Conservation (phyloP, 2,329 filamentous ascomycete species). For the Rachicladosporium sp. region DNA sequence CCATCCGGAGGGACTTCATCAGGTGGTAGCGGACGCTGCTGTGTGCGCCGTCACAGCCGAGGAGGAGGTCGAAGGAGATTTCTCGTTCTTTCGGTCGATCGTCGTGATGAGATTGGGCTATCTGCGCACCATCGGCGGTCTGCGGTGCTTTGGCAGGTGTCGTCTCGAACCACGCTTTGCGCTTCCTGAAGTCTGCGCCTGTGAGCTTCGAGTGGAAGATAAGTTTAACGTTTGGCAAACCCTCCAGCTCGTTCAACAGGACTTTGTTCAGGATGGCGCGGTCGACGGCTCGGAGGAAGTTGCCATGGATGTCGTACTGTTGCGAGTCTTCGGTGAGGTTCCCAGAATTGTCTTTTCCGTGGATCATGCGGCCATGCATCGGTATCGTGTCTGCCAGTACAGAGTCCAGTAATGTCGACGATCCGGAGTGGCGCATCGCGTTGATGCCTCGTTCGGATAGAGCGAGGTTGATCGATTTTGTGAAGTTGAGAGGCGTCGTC, state of each 20-base stretch:
- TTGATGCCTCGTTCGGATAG: conserved; percentile 89
- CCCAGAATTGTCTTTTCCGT: conserved; percentile 54
- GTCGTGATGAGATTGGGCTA: conserved; percentile 22
- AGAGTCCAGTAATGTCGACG: conserved; percentile 55
- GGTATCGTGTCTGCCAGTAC: conserved; percentile 72
- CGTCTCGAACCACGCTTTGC: conserved; percentile 77
- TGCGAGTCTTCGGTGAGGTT: conserved; percentile 67
- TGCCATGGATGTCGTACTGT: conserved; percentile 77
- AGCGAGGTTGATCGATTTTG: conserved; percentile 95
- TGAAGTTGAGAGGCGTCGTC: conserved; percentile 83
- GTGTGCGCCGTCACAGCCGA: conserved; percentile 91
- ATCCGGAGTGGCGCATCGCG: conserved; percentile 61
- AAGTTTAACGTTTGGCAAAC: conserved; percentile 77
- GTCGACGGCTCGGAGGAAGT: conserved; percentile 76
- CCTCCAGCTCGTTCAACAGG: conserved; percentile 71
- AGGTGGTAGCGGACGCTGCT: conserved; percentile 82
- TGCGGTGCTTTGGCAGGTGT: conserved; percentile 12
- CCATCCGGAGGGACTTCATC: conserved; percentile 88
- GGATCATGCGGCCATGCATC: conserved; percentile 95
- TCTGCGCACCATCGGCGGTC: conserved; percentile 23
- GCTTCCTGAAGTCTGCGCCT: conserved; percentile 68
- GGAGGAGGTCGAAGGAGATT: conserved; percentile 78
- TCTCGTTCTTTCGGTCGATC: conserved; percentile 51
- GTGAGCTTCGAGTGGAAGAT: conserved; percentile 91
- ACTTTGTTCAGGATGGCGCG: conserved; percentile 70